These are phyloP conservation scores for Solanum appendiculatum DNA, from an alignment of 257 asterid genomes.

Conservation along the genomic window DNA sequence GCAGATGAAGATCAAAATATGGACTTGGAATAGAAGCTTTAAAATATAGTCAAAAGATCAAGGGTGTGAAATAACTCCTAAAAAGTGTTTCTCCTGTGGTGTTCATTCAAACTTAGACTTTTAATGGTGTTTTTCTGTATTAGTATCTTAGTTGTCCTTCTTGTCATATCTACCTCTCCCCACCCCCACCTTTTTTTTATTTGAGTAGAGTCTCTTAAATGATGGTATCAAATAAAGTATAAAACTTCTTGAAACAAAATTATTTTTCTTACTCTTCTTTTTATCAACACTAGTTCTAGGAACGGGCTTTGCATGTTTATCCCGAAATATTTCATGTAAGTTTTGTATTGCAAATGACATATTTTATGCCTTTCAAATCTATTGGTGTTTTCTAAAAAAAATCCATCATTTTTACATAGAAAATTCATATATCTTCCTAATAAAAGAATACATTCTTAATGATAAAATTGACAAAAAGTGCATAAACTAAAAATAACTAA, in stretches of 20 bases:
- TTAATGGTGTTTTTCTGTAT: neutral
- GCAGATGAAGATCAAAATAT: neutral
- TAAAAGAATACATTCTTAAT: no score
- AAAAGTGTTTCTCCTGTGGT: neutral
- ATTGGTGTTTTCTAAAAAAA: no score
- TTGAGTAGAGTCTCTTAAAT: neutral
- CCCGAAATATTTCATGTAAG: no score
- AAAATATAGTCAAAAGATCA: neutral
- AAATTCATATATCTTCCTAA: no score
- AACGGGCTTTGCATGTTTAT: no score
- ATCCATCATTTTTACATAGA: no score
- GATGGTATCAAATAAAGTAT: neutral
- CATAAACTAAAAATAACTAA: no score
- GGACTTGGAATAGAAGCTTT: neutral
- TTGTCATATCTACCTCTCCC: neutral
- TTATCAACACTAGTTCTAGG: no score
- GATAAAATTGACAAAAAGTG: no score
- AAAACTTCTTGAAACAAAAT: neutral
- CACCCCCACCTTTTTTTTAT: no score
- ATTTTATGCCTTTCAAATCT: no score
- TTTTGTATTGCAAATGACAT: no score
- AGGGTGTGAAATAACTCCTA: neutral
- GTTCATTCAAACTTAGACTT: neutral
- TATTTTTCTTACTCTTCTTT: neutral
- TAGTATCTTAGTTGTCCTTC: neutral